Percentiles rank a stretch among this genome's conserved stretches.
phyloP scores from a whole-genome alignment of 768 basidiomycete genomes.

The Mycena latifolia region DNA sequence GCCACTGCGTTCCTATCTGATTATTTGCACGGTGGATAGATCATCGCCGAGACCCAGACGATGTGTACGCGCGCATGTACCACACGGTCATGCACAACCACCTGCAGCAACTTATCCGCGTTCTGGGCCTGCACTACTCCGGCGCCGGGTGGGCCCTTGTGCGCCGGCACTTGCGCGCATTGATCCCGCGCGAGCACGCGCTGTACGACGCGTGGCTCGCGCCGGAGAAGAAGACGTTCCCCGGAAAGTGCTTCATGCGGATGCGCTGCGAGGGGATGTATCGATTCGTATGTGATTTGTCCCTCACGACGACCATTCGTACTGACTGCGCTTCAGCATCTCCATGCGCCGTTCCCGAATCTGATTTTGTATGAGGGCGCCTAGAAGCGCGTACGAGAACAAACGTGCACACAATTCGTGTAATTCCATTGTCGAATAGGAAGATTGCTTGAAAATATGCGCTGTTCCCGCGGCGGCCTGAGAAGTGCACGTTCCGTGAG shows the following conservation, averaged over 20 bases:
- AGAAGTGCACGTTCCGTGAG: too few species aligned
- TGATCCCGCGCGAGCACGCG: constrained; percentile 60
- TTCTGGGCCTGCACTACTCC: constrained; percentile 68
- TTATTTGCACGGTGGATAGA: constrained; percentile 30
- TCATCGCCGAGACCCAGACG: constrained; percentile 65
- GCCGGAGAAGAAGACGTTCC: constrained; percentile 59
- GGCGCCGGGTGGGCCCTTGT: constrained; percentile 67
- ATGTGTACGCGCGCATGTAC: constrained; percentile 69
- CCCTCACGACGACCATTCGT: constrained; percentile 2
- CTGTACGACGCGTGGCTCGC: constrained; percentile 65
- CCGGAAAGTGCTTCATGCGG: constrained; percentile 68
- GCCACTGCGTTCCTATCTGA: not conserved
- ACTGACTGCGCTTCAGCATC: constrained; percentile 51
- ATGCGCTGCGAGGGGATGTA: constrained; percentile 71
- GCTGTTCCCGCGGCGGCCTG: too few species aligned
- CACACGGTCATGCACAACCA: constrained; percentile 72
- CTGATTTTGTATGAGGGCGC: constrained; percentile 59
- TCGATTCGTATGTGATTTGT: constrained; percentile 58
- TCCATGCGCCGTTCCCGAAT: constrained; percentile 68
- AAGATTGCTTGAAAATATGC: too few species aligned
- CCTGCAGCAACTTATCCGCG: constrained; percentile 68
- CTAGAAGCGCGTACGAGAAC: constrained; percentile 7
- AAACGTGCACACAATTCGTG: too few species aligned
- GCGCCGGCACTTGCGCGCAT: constrained; percentile 54
- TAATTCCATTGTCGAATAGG: too few species aligned